Evolutionary conservation across 345 rosid species (phyloP).

Genomic region (Dimocarpus longan): DNA sequence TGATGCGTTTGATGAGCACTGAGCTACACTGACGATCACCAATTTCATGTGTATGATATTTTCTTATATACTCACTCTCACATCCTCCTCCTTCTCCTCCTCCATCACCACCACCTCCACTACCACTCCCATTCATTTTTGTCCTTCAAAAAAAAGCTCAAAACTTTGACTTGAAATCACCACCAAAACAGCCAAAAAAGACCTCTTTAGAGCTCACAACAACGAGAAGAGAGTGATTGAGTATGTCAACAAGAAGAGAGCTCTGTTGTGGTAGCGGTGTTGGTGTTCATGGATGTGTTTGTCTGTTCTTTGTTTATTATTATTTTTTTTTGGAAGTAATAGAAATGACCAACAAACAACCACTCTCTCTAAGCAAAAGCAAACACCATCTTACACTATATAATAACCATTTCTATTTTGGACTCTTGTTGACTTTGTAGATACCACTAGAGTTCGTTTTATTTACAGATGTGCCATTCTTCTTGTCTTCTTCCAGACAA

Average conservation of each 20-base stretch:
- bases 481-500: constrained; percentile 10
- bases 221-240: neutral
- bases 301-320: neutral
- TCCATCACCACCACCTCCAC: constrained; percentile 22
- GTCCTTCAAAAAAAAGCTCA: constrained; percentile 18
- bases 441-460: neutral
- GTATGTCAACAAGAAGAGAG: neutral
- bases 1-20: constrained; percentile 78
- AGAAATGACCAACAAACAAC: constrained; percentile 5
- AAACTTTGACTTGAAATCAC: neutral
- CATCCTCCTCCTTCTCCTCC: constrained; percentile 15
- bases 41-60: constrained; percentile 63
- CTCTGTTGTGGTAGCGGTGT: neutral
- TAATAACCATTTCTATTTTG: constrained; percentile 12
- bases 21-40: constrained; percentile 79
- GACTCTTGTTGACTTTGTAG: neutral
- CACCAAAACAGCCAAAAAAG: neutral
- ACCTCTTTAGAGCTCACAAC: neutral
- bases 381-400: constrained; percentile 12
- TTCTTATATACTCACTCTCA: constrained; percentile 62
- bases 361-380: constrained; percentile 6
- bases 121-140: constrained; percentile 48
- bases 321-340: neutral
- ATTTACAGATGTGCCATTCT: neutral
- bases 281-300: neutral